Evolutionary conservation across 1,284 basidiomycete species (phyloP).

Genomic region (Trichosporon faecale): DNA sequence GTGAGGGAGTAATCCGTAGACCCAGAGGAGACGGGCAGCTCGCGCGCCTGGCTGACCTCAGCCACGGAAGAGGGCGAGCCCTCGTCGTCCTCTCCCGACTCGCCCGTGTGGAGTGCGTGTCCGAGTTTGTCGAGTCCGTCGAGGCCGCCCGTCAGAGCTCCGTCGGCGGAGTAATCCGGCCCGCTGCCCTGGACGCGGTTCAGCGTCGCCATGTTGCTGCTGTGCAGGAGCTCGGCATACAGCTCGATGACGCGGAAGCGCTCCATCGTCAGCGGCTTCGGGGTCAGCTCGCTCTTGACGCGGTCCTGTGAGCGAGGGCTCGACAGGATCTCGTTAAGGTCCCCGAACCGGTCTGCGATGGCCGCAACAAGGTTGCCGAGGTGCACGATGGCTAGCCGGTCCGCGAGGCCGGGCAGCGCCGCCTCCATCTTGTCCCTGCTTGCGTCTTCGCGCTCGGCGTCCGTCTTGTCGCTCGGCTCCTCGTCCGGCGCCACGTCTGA

Average conservation of each 20-base stretch:
- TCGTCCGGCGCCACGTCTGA: conserved; percentile 19
- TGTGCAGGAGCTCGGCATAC: conserved; percentile 94
- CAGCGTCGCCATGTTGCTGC: conserved; percentile 95
- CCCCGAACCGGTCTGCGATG: conserved; percentile 67
- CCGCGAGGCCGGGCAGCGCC: conserved; percentile 80
- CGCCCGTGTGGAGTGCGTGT: conserved; percentile 63
- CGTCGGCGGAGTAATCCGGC: conserved; percentile 72
- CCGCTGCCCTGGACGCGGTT: conserved; percentile 72
- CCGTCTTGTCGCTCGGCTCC: conserved; percentile 58
- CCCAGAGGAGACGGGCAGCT: conserved; percentile 62
- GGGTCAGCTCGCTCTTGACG: conserved; percentile 67
- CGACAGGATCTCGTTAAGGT: conserved; percentile 69
- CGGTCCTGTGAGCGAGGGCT: conserved; percentile 69
- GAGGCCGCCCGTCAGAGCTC: conserved; percentile 75
- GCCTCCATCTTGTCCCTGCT: conserved; percentile 69
- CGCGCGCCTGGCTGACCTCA: conserved; percentile 60
- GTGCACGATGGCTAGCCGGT: conserved; percentile 88
- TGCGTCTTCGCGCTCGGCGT: conserved; percentile 55
- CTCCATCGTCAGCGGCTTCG: conserved; percentile 83
- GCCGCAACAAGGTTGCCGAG: conserved; percentile 78
- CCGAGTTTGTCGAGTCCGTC: conserved; percentile 76
- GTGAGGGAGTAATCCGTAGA: conserved; percentile 55
- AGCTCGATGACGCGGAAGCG: conserved; percentile 96
- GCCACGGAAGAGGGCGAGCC: conserved; percentile 58
- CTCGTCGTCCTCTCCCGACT: conserved; percentile 46